Evolutionary conservation across 1,139 yeast species (phyloP).

Genomic region (Trichomonascaceae sp.): DNA sequence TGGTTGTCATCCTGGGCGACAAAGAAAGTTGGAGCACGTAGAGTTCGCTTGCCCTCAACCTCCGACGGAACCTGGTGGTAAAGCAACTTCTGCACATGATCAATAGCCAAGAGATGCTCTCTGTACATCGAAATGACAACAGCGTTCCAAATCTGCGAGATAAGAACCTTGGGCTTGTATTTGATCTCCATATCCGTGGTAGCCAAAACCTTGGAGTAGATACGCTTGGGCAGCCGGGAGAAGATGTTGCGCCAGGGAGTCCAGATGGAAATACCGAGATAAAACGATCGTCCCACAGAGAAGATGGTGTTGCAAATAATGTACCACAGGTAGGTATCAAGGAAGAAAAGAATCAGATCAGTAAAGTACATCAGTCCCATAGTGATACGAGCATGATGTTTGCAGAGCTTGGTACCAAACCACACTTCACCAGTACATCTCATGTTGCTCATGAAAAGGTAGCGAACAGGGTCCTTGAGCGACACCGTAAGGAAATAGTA

Average conservation of each 20-base stretch:
- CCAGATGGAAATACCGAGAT: constrained; percentile 93
- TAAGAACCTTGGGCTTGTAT: constrained; percentile 95
- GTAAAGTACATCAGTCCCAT: constrained; percentile 86
- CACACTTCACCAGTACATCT: constrained; percentile 85
- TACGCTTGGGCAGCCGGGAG: constrained; percentile 95
- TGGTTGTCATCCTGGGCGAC: constrained; percentile 96
- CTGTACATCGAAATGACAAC: constrained; percentile 97
- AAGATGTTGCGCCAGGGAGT: constrained; percentile 99
- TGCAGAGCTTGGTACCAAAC: constrained; percentile 66
- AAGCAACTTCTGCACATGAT: constrained; percentile 91
- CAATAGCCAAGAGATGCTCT: constrained; percentile 93
- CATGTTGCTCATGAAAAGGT: constrained; percentile 43
- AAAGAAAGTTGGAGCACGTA: constrained; percentile 97
- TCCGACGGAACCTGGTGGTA: constrained; percentile 94
- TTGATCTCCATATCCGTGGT: constrained; percentile 98
- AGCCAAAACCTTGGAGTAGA: constrained; percentile 91
- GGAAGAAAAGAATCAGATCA: constrained; percentile 87
- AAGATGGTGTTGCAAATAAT: constrained; percentile 87
- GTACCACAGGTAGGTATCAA: constrained; percentile 98
- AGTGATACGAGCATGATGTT: constrained; percentile 75
- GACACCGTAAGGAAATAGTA: constrained; percentile 87
- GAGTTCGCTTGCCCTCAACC: constrained; percentile 93
- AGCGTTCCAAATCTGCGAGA: constrained; percentile 98
- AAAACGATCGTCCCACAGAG: constrained; percentile 95
- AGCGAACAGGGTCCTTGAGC: constrained; percentile 86